Percentiles rank a stretch among this genome's conserved stretches.
phyloP scores from a whole-genome alignment of 164 flowering plant genomes.

The Kalanchoe fedtschenkoi region DNA sequence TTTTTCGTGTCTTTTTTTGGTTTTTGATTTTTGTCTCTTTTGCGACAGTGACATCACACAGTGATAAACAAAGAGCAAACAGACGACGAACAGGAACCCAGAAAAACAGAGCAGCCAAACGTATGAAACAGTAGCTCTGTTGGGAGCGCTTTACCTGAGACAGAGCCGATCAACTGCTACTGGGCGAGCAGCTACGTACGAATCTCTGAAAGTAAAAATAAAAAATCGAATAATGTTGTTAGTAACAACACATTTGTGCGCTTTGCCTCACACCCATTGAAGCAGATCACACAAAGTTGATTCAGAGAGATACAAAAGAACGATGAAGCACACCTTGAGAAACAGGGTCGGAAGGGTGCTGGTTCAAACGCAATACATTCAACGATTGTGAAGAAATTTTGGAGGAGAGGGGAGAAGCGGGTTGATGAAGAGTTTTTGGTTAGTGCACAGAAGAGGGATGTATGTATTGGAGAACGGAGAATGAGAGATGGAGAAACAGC shows the following conservation, averaged over 20 bases:
- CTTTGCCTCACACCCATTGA: too few relatives aligned
- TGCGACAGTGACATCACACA: not conserved
- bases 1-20: not conserved
- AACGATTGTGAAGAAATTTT: too few relatives aligned
- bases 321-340: too few relatives aligned
- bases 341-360: not conserved
- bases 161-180: not conserved
- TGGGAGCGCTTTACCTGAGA: not conserved
- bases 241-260: too few relatives aligned
- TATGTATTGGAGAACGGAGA: not conserved
- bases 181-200: too few relatives aligned
- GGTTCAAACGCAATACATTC: too few relatives aligned
- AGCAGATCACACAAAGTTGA: not conserved
- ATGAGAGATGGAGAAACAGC: not conserved
- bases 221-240: too few relatives aligned
- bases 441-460: too few relatives aligned
- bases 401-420: not conserved
- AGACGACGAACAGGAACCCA: not conserved
- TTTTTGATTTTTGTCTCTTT: slow-evolving; percentile 4
- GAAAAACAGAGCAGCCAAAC: not conserved
- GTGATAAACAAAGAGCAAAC: too few relatives aligned
- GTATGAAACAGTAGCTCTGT: not conserved
- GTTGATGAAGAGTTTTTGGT: too few relatives aligned
- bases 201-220: too few relatives aligned
- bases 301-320: not conserved